phyloP scores from a whole-genome alignment of 192 early-diverging fungal species.

The Entomortierella lignicola region DNA sequence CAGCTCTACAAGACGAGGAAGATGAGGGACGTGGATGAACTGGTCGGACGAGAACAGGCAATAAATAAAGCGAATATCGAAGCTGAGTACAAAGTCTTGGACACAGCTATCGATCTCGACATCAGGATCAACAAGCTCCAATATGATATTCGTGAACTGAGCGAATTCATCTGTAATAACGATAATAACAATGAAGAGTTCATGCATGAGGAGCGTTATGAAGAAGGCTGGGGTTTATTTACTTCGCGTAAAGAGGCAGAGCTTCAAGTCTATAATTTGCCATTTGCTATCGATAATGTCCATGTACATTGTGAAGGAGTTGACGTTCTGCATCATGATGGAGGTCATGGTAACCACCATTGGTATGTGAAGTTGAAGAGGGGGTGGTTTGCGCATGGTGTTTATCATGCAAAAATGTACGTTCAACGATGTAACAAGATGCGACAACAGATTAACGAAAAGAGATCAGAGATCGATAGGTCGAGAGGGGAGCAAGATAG shows the following conservation, averaged over 20 bases:
- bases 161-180: background rate
- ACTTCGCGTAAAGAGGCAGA: background rate
- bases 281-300: conserved; percentile 1
- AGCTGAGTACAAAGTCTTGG: background rate
- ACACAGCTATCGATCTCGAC: background rate
- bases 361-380: background rate
- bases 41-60: background rate
- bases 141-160: background rate
- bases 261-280: background rate
- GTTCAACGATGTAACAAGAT: conserved; percentile 5
- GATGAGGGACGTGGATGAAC: conserved; percentile 4
- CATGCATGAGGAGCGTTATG: conserved; percentile 5
- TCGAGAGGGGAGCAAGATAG: background rate
- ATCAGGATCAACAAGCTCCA: background rate
- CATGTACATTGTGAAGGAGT: background rate
- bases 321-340: background rate
- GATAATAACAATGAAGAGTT: background rate
- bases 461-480: background rate
- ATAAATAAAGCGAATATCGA: background rate
- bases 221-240: background rate
- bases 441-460: background rate
- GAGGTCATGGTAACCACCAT: background rate
- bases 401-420: conserved; percentile 3
- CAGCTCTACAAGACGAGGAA: conserved; percentile 13
- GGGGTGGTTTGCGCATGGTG: background rate